Conservation (phyloP, 345 rosid genomes). For the Trapa incisa region DNA sequence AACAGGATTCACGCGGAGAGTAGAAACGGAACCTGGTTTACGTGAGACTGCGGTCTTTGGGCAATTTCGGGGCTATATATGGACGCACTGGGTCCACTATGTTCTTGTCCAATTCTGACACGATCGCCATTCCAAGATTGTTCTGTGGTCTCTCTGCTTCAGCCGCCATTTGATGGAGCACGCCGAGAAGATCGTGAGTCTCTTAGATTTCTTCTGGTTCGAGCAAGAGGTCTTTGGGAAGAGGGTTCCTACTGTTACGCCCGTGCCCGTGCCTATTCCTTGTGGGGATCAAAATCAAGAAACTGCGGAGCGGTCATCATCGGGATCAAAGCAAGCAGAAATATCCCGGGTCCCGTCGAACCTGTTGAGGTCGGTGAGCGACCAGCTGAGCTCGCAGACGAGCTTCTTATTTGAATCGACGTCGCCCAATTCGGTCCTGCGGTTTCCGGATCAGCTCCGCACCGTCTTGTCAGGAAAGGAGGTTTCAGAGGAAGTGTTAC, state of each 20-base stretch:
- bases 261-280: conserved; percentile 2
- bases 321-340: not conserved
- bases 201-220: conserved; percentile 39
- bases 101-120: not conserved
- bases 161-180: conserved; percentile 25
- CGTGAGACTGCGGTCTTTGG: not conserved
- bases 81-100: too few species aligned
- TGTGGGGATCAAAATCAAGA: conserved; percentile 13
- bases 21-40: not conserved
- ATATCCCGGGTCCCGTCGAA: conserved; percentile 14
- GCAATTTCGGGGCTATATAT: not conserved
- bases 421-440: conserved; percentile 42
- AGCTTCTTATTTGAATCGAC: conserved; percentile 17
- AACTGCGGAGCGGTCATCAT: not conserved
- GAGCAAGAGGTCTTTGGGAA: conserved; percentile 32
- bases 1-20: not conserved
- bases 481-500: conserved; percentile 10
- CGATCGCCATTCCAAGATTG: not conserved
- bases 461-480: conserved; percentile 30
- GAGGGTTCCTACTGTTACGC: conserved; percentile 1
- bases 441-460: conserved; percentile 13
- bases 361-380: conserved; percentile 42
- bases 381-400: conserved; percentile 21
- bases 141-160: not conserved
- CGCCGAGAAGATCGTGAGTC: conserved; percentile 16